A percentile compares a stretch with the other conserved stretches of the same genome.
phyloP scores from a whole-genome alignment of 148 eudicot species.

The Rhododendron mucronatum region DNA sequence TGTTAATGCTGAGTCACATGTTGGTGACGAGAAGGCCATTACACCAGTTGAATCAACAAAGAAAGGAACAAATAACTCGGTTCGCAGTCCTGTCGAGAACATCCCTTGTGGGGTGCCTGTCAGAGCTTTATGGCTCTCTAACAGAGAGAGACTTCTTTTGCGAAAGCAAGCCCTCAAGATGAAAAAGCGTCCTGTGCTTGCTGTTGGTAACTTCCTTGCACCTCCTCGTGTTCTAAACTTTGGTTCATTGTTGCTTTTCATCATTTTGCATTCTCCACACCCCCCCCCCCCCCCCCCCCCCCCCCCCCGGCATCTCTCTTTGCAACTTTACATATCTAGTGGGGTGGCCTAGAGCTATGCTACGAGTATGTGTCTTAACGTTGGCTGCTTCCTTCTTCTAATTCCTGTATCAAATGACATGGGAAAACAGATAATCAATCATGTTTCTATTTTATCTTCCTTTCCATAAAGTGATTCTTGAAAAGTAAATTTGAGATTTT shows the following conservation, averaged over 20 bases:
- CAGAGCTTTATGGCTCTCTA: conserved; percentile 61
- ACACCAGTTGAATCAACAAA: conserved; percentile 21
- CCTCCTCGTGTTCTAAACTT: background rate
- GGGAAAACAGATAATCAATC: background rate
- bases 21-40: conserved; percentile 8
- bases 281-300: too few species aligned
- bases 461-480: background rate
- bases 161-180: conserved; percentile 79
- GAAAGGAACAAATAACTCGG: conserved; percentile 19
- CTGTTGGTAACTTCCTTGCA: conserved; percentile 59
- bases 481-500: background rate
- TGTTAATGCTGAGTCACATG: conserved; percentile 14
- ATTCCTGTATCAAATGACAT: background rate
- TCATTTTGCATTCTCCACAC: background rate
- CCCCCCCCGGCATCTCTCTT: background rate
- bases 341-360: background rate
- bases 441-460: background rate
- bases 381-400: background rate
- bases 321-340: background rate
- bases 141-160: conserved; percentile 83
- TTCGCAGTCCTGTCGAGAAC: conserved; percentile 14
- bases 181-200: conserved; percentile 69
- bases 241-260: background rate
- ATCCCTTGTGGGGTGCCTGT: conserved; percentile 17
- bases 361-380: background rate